Evolutionary conservation across 2,329 filamentous ascomycete species (phyloP).

Genomic region (Calonectria fujianensis): DNA sequence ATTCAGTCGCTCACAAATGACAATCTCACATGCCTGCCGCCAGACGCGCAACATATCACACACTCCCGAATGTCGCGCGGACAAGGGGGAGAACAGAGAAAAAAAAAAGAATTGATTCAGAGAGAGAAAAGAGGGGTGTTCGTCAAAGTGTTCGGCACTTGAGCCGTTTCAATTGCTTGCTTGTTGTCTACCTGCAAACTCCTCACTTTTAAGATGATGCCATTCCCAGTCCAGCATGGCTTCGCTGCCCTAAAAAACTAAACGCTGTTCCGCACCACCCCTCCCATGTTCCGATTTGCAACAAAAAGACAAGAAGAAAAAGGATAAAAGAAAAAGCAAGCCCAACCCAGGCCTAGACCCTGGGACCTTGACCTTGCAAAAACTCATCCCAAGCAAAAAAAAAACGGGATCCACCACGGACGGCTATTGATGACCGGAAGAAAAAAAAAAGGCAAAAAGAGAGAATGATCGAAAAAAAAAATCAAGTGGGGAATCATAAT

Average conservation of each 20-base stretch:
- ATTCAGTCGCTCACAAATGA: constrained; percentile 28
- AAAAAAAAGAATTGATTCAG: not conserved
- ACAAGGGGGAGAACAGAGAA: not conserved
- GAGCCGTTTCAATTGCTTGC: constrained; percentile 17
- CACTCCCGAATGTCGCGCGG: constrained; percentile 15
- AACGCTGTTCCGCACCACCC: constrained; percentile 17
- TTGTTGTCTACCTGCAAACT: not conserved
- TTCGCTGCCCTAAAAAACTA: constrained; percentile 23
- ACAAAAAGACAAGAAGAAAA: not conserved
- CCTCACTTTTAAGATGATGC: constrained; percentile 17
- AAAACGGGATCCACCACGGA: constrained; percentile 17
- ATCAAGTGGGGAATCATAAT: constrained; percentile 43
- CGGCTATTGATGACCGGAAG: constrained; percentile 23
- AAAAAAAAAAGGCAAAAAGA: constrained; percentile 17
- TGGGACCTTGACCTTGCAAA: not conserved
- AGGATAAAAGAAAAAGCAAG: not conserved
- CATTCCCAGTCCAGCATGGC: constrained; percentile 32
- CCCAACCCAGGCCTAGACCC: constrained; percentile 11
- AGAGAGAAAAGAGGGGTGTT: not conserved
- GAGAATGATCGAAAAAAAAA: constrained; percentile 39
- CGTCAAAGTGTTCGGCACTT: not conserved
- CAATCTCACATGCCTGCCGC: constrained; percentile 34
- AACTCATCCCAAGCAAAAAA: not conserved
- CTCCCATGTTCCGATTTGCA: constrained; percentile 27
- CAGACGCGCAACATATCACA: constrained; percentile 32